These are phyloP conservation scores for Bacidia rubella DNA, from an alignment of 495 filamentous ascomycete species.

Conservation along the genomic window DNA sequence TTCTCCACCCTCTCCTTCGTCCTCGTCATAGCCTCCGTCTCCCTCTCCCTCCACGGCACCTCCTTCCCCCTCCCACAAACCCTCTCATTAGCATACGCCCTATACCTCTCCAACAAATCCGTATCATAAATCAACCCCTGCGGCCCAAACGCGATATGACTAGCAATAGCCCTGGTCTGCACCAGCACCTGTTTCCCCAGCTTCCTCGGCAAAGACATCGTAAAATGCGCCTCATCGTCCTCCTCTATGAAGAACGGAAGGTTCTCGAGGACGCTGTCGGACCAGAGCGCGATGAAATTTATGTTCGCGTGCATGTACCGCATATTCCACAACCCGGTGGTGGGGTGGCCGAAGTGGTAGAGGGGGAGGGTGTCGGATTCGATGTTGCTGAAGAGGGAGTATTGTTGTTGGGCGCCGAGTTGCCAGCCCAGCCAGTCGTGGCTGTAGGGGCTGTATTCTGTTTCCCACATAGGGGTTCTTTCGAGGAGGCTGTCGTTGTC, in stretches of 20 bases:
- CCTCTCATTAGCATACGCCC: conserved; percentile 11
- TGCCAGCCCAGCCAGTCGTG: conserved; percentile 10
- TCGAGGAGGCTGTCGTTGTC: not conserved
- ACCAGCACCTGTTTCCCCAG: not conserved
- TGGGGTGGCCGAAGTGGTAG: conserved; percentile 11
- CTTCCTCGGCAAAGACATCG: conserved; percentile 5
- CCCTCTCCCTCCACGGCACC: not conserved
- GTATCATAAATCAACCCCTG: conserved; percentile 14
- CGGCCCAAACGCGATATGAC: conserved; percentile 13
- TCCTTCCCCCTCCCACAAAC: conserved; percentile 3
- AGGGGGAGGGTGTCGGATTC: conserved; percentile 9
- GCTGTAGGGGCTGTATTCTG: conserved; percentile 8
- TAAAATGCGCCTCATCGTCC: conserved; percentile 16
- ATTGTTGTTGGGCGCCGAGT: conserved; percentile 19
- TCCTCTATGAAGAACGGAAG: conserved; percentile 6
- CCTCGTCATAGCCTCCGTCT: not conserved
- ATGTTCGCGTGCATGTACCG: conserved; percentile 14
- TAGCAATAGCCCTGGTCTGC: conserved; percentile 10
- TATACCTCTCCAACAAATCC: conserved; percentile 14
- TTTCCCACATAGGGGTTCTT: conserved; percentile 9
- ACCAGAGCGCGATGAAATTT: conserved; percentile 16
- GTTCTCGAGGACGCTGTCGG: conserved; percentile 16
- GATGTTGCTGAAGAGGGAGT: conserved; percentile 19
- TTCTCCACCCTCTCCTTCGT: conserved; percentile 23
- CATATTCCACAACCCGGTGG: conserved; percentile 14